Percentiles rank a stretch among this genome's conserved stretches.
phyloP scores from a whole-genome alignment of 2,329 filamentous ascomycete genomes.

The Colletotrichum chrysophilum region DNA sequence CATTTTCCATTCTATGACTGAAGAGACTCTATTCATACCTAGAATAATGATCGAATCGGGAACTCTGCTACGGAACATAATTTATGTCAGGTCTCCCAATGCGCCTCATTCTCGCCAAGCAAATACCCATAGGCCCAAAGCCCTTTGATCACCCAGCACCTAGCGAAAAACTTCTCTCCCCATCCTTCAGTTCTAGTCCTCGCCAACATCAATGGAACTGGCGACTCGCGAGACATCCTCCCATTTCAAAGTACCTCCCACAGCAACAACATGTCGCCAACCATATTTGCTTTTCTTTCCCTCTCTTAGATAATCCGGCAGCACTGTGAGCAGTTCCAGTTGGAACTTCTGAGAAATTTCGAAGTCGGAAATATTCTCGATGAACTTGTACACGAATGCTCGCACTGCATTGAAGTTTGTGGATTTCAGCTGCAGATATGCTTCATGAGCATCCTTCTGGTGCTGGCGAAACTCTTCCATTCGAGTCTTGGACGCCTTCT shows the following conservation, averaged over 20 bases:
- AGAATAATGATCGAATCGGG: not conserved
- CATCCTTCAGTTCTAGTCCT: not conserved
- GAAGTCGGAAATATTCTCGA: not conserved
- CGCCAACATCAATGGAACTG: not conserved
- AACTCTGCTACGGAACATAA: not conserved
- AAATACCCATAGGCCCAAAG: not conserved
- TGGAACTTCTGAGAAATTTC: not conserved
- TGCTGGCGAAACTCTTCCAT: not conserved
- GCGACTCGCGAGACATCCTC: not conserved
- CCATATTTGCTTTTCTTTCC: not conserved
- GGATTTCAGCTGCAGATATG: not conserved
- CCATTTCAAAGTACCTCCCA: not conserved
- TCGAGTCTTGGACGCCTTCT: not conserved
- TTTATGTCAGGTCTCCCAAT: not conserved
- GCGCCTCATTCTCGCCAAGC: not conserved
- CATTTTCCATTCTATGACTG: not conserved
- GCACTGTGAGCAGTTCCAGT: not conserved
- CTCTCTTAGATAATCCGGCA: not conserved
- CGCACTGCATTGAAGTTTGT: not conserved
- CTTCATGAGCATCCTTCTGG: not conserved
- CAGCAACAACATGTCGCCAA: not conserved
- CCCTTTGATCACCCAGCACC: not conserved
- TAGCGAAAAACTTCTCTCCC: not conserved
- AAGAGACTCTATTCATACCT: not conserved
- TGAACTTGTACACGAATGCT: not conserved